Percentiles rank a stretch among this genome's conserved stretches.
These are phyloP conservation scores for Cucurbitaria berberidis DNA, from an alignment of 2,329 filamentous ascomycete species.

Conservation along the genomic window DNA sequence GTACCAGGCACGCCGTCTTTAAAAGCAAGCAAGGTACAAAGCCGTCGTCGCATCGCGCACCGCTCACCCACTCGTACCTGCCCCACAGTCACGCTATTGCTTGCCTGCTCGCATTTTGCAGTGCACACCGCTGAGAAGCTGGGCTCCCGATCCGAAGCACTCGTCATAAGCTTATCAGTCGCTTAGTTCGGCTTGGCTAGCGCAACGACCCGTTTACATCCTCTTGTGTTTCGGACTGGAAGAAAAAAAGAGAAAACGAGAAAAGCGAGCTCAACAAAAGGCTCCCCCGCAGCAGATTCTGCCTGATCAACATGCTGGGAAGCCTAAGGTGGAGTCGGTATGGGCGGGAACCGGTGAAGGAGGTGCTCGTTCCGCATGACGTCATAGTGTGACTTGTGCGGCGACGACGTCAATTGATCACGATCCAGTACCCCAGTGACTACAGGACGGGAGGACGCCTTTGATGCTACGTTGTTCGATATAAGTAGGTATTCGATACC, in stretches of 20 bases:
- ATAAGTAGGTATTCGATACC: not conserved
- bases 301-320: no score
- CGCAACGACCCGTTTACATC: not conserved
- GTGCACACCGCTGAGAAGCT: not conserved
- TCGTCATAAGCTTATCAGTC: not conserved
- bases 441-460: not conserved
- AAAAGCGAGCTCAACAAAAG: not conserved
- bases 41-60: not conserved
- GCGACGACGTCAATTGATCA: not conserved
- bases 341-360: no score
- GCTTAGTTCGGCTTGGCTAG: no score
- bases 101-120: not conserved
- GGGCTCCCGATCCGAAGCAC: not conserved
- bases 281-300: no score
- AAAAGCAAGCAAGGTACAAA: constrained; percentile 12
- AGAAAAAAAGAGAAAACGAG: not conserved
- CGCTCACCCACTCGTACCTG: not conserved
- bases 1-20: constrained; percentile 7
- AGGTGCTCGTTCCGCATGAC: not conserved
- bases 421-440: not conserved
- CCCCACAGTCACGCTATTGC: not conserved
- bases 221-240: not conserved
- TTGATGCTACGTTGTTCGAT: not conserved
- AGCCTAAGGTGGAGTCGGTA: no score
- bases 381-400: not conserved